These are phyloP conservation scores for Amniculicola lignicola DNA, from an alignment of 495 filamentous ascomycete species.

Conservation along the genomic window DNA sequence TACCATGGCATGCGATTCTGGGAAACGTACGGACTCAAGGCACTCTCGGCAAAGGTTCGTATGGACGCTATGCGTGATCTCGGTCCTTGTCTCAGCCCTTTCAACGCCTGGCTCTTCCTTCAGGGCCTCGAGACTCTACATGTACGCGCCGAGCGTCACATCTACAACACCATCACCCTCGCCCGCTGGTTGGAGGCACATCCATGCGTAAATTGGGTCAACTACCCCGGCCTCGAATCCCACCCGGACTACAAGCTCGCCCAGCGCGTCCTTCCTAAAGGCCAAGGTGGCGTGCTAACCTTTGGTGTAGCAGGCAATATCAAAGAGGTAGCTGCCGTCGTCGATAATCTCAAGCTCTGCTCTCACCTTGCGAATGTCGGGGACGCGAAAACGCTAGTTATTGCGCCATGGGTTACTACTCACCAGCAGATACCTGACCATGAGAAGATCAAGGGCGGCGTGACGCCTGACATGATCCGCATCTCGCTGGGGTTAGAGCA, in stretches of 20 bases:
- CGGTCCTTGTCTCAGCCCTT: conserved; percentile 44
- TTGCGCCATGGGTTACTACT: conserved; percentile 46
- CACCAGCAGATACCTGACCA: conserved; percentile 47
- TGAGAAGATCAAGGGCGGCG: conserved; percentile 46
- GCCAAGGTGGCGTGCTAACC: conserved; percentile 43
- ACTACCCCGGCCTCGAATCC: conserved; percentile 44
- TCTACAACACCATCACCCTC: conserved; percentile 43
- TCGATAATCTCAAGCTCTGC: conserved; percentile 46
- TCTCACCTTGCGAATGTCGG: conserved; percentile 46
- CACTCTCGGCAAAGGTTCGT: conserved; percentile 42
- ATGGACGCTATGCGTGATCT: conserved; percentile 48
- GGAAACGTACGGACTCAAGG: conserved; percentile 46
- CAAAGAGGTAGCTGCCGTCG: conserved; percentile 44
- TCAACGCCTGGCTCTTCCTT: conserved; percentile 46
- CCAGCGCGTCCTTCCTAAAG: conserved; percentile 41
- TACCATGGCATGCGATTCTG: conserved; percentile 47
- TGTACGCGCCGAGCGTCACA: conserved; percentile 42
- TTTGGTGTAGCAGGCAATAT: conserved; percentile 46
- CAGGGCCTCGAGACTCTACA: conserved; percentile 44
- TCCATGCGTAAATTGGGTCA: conserved; percentile 43
- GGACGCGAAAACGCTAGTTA: conserved; percentile 47
- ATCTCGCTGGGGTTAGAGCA: conserved; percentile 45
- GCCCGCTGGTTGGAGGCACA: conserved; percentile 44
- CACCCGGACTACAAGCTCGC: conserved; percentile 45
- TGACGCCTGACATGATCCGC: conserved; percentile 44